phyloP scores from a whole-genome alignment of 768 basidiomycete species.

The Leccinum subgranulosum region DNA sequence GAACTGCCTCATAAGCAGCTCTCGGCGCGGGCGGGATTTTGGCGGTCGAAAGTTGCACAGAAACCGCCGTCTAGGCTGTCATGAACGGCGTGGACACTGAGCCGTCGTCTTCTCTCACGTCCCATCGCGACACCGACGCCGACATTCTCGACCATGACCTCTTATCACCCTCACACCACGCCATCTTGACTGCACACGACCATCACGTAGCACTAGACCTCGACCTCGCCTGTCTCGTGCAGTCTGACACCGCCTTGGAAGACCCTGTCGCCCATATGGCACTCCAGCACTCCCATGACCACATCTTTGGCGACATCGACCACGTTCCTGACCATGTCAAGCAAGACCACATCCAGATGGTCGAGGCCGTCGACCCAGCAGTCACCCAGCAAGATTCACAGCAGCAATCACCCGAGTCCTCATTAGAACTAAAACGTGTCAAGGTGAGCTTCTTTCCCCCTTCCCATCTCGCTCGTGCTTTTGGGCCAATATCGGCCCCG shows the following conservation, averaged over 20 bases:
- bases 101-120: constrained; percentile 28
- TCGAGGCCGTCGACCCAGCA: constrained; percentile 37
- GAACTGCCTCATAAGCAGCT: constrained; percentile 21
- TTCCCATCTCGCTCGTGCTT: constrained; percentile 15
- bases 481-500: constrained; percentile 12
- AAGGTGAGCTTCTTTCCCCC: constrained; percentile 50
- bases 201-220: constrained; percentile 31
- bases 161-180: constrained; percentile 31
- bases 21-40: constrained; percentile 16
- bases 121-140: constrained; percentile 27
- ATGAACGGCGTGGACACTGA: constrained; percentile 44
- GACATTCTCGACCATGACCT: constrained; percentile 33
- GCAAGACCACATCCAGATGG: constrained; percentile 31
- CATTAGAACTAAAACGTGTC: constrained; percentile 82
- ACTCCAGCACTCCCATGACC: constrained; percentile 30
- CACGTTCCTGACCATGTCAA: constrained; percentile 34
- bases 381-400: constrained; percentile 52
- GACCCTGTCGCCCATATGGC: constrained; percentile 26
- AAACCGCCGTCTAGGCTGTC: constrained; percentile 27
- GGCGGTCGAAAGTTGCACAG: constrained; percentile 17
- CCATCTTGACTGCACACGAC: constrained; percentile 26
- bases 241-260: constrained; percentile 26
- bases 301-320: constrained; percentile 31
- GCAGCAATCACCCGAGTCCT: constrained; percentile 60
- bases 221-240: constrained; percentile 27